phyloP scores from a whole-genome alignment of 768 basidiomycete genomes.

The Tulasnella sp. region DNA sequence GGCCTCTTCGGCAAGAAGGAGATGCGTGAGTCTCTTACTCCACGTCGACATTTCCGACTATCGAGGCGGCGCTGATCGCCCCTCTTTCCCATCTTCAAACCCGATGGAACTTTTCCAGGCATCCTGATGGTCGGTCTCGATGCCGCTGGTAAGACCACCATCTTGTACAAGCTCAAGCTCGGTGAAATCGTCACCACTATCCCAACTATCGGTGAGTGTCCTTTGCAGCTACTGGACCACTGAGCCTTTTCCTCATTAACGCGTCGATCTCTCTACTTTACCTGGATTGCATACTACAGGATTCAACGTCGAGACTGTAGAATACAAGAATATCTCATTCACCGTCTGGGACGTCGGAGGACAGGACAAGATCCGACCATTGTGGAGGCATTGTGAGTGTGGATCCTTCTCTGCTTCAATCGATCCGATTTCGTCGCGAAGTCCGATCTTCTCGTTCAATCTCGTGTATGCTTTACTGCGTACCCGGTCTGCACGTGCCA shows the following conservation, averaged over 20 bases:
- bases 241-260: slow-evolving; percentile 36
- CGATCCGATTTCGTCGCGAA: not conserved
- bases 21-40: slow-evolving; percentile 76
- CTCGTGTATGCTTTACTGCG: not conserved
- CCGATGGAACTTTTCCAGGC: slow-evolving; percentile 57
- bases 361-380: slow-evolving; percentile 99
- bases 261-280: not conserved
- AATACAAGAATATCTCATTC: slow-evolving; percentile 99
- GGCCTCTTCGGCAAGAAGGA: slow-evolving; percentile 98
- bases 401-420: not conserved
- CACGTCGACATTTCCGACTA: slow-evolving; percentile 41
- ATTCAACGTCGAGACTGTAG: slow-evolving; percentile 99
- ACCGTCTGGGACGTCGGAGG: slow-evolving; percentile 99
- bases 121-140: slow-evolving; percentile 99
- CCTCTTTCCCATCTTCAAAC: slow-evolving; percentile 28
- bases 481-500: not conserved
- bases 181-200: slow-evolving; percentile 99
- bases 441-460: not conserved
- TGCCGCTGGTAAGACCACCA: slow-evolving; percentile 98
- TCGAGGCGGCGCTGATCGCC: not conserved
- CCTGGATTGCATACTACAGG: slow-evolving; percentile 53
- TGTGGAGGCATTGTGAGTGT: slow-evolving; percentile 98
- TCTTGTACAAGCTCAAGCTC: slow-evolving; percentile 98
- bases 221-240: slow-evolving; percentile 19
- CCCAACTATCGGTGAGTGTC: slow-evolving; percentile 91